Evolutionary conservation across 148 eudicot genomes (phyloP).

Genomic region (Salicornia ramosissima): DNA sequence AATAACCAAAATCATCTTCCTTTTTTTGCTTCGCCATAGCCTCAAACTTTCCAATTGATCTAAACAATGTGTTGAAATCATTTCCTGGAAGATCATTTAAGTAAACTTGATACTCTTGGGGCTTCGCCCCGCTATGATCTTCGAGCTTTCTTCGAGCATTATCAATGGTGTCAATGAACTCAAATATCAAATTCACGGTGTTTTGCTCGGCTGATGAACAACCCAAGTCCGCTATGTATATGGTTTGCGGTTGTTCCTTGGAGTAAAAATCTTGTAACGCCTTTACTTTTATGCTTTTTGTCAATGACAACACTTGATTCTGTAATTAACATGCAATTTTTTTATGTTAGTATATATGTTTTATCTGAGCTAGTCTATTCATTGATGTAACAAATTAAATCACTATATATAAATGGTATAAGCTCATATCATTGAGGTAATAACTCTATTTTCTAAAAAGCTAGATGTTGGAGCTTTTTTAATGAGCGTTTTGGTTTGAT

Average conservation of each 20-base stretch:
- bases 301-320: constrained; percentile 14
- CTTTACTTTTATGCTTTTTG: constrained; percentile 15
- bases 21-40: constrained; percentile 19
- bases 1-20: constrained; percentile 12
- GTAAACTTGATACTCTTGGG: constrained; percentile 23
- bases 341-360: too few relatives aligned
- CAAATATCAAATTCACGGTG: not conserved
- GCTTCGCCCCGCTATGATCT: not conserved
- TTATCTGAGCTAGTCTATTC: too few relatives aligned
- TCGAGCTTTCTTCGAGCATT: not conserved
- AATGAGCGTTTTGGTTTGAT: too few relatives aligned
- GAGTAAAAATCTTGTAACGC: constrained; percentile 10
- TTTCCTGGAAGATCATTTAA: constrained; percentile 48
- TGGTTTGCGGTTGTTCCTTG: constrained; percentile 1
- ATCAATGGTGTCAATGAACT: constrained; percentile 11
- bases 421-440: too few relatives aligned
- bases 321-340: constrained; percentile 7
- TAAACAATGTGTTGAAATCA: constrained; percentile 45
- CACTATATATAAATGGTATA: too few relatives aligned
- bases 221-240: constrained; percentile 27
- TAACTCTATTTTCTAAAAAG: too few relatives aligned
- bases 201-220: constrained; percentile 20
- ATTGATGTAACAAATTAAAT: too few relatives aligned
- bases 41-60: constrained; percentile 18
- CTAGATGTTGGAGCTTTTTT: too few relatives aligned